Evolutionary conservation across 2,329 filamentous ascomycete genomes (phyloP), one percentile per base, ranked within the genome.

Genomic region (Pseudogymnoascus destructans): DNA sequence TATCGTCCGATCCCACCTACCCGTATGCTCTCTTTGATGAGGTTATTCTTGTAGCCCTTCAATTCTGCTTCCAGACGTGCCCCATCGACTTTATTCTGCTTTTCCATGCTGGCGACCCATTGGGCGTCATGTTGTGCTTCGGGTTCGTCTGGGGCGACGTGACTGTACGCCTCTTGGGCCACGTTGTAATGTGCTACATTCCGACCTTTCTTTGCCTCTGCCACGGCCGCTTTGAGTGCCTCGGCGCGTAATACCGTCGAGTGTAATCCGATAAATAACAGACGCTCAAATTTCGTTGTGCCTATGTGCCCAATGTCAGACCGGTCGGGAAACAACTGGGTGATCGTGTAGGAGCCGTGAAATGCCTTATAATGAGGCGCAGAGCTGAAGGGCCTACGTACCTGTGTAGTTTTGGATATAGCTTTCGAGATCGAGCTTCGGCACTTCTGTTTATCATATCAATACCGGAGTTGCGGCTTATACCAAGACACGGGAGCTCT

Each of bases 1-100:
- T 17, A 9, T 1, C 3, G 25, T 30, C n/a, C 46, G 13, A 17
- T 30, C 23, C 23, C 17, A 38, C 79, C 59, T 76, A 95, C 90
- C 64, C 91, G 75, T 66, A 97, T 95, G 73, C 90, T 96, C 73
- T 98, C 93, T 70, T 96, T 95, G 66, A 98, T 90, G 42, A 97
- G 74, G 66, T 97, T 98, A 69, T 96, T 95, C 73, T 93, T 95
- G 72, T 97, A 97, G 1, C 85, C 86, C 70, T 90, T 91, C 17
- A 98, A 76, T 71, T 97, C 89, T 13, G 79, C 75, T 68, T 96
- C 89, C 58, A 97, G 76, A n/a, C 86, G 81, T 58, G 82, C 77
- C 0, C 85, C 85, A 70, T 95, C 86, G 1, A 75, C 73, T 64
- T 81, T 80, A 65, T 91, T 88, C 57, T 79, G 74, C 62, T 80